Conservation (phyloP, 148 eudicot species). For the Persicaria maculosa region DNA sequence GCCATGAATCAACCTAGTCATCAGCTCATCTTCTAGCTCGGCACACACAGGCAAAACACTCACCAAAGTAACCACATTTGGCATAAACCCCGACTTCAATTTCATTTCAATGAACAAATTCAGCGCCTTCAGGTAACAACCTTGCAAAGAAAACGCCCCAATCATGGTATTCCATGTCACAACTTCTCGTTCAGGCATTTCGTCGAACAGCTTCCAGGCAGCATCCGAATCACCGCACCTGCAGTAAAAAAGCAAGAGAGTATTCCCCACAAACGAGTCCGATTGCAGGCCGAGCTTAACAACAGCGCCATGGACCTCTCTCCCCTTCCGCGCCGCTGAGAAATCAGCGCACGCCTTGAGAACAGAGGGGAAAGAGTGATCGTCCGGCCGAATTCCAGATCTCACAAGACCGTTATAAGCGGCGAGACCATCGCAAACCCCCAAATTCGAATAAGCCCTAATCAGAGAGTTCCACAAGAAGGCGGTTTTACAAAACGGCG, state of each 20-base stretch:
- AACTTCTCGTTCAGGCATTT: slow-evolving; percentile 54
- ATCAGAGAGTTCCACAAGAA: slow-evolving; percentile 70
- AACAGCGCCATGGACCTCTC: slow-evolving; percentile 54
- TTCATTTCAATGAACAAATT: slow-evolving; percentile 37
- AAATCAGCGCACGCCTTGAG: slow-evolving; percentile 53
- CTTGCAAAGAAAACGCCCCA: slow-evolving; percentile 33
- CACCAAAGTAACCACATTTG: slow-evolving; percentile 47
- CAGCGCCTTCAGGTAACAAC: slow-evolving; percentile 25
- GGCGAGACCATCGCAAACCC: slow-evolving; percentile 22
- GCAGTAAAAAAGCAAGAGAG: slow-evolving; percentile 55
- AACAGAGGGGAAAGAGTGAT: slow-evolving; percentile 57
- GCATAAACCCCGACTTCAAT: slow-evolving; percentile 22
- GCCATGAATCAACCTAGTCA: slow-evolving; percentile 44
- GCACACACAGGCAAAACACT: slow-evolving; percentile 62
- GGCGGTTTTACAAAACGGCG: slow-evolving; percentile 30
- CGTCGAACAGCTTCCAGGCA: slow-evolving; percentile 50
- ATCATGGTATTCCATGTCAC: slow-evolving; percentile 72
- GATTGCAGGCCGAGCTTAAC: slow-evolving; percentile 46
- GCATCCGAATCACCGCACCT: slow-evolving; percentile 26
- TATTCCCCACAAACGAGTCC: slow-evolving; percentile 53
- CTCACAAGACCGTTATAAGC: slow-evolving; percentile 42
- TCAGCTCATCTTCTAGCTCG: slow-evolving; percentile 24
- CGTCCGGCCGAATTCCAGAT: slow-evolving; percentile 43
- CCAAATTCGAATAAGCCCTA: slow-evolving; percentile 29
- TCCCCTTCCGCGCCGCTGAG: slow-evolving; percentile 31